Evolutionary conservation across 2,329 filamentous ascomycete genomes (phyloP).

Genomic region (Periconia sp.): DNA sequence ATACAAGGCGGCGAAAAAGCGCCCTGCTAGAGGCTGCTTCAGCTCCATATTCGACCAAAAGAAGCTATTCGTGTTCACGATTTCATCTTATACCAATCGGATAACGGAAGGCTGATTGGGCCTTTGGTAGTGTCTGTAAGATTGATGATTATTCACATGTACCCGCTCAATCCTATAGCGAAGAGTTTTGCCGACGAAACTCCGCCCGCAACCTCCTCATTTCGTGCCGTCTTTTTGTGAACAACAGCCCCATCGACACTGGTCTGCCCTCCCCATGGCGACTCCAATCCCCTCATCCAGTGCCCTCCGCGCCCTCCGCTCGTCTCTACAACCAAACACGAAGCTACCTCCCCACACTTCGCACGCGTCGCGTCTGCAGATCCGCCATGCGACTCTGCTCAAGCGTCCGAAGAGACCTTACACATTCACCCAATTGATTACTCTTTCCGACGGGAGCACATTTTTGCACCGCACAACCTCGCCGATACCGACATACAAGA

Average conservation of each 20-base stretch:
- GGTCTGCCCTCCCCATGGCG: slow-evolving; percentile 23
- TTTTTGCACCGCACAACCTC: slow-evolving; percentile 79
- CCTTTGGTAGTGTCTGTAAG: too few relatives aligned
- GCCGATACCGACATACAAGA: slow-evolving; percentile 63
- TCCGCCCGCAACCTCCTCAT: slow-evolving; percentile 8
- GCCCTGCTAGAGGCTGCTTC: slow-evolving; percentile 17
- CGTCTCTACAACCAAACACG: slow-evolving; percentile 22
- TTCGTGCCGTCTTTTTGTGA: neutral
- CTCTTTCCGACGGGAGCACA: slow-evolving; percentile 86
- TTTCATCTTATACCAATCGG: too few relatives aligned
- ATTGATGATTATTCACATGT: too few relatives aligned
- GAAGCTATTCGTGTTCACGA: neutral
- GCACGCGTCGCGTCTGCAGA: slow-evolving; percentile 49
- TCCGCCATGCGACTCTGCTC: slow-evolving; percentile 82
- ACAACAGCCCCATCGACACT: slow-evolving; percentile 1
- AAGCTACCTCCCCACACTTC: slow-evolving; percentile 4
- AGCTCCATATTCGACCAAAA: slow-evolving; percentile 7
- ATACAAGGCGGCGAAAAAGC: slow-evolving; percentile 50
- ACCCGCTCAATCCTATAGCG: neutral
- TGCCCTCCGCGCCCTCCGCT: slow-evolving; percentile 35
- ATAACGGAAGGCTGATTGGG: too few relatives aligned
- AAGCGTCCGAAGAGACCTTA: slow-evolving; percentile 88
- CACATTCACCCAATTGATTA: slow-evolving; percentile 95
- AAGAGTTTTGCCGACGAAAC: slow-evolving; percentile 18
- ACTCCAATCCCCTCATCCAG: slow-evolving; percentile 34